Base-by-base conservation (phyloP, 2,329 filamentous ascomycete species). In the Blumeria hordei region DNA sequence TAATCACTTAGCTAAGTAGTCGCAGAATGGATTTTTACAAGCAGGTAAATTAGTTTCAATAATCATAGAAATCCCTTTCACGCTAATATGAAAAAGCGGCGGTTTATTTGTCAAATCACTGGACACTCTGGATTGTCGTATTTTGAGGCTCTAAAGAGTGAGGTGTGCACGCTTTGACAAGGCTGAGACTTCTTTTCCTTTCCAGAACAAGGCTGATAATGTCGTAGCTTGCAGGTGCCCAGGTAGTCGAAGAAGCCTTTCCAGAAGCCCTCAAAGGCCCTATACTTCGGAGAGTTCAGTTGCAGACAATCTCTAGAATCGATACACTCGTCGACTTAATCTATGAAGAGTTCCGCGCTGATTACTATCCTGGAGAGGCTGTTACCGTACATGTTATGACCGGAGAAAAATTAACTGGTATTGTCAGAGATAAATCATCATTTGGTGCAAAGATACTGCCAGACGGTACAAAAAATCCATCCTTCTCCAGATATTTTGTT, bases 51-150 rank as follows among this genome's bases (percentile, higher is more conserved):
- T 59, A 50, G 34, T 53, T 47, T 55, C 50, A 21, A 32, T 14
- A 10, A 7, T 18, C 18, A 54, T 33, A 49, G 52, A 54, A 51
- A 47, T 16, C 55, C 53, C 43, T 43, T 36, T 28, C 51, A 57
- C 65, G 62, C 67, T 64, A 59, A 62, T 56, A 41, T 37, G 37
- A 34, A 53, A 36, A 57, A 62, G 53, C 85, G 81, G 64, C 80
- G 83, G 55, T 98, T 96, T 68, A 94, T 93, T 58, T 94, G 93
- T 68, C 85, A 94, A 66, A 93, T 96, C 60, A 94, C 88, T 11
- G 92, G 92, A 55, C 90, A 94, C 67, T 93, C 88, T 34, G 83
- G 83, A 54, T 73, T 60, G 34, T 90, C 80, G 3, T 98, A 93
- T 68, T 95, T 95, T 64, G 87, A 94, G 61, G 92, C 92, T 32